Percentiles rank a stretch among this genome's conserved stretches.
Evolutionary conservation across 371 early-diverging fungal species (phyloP).

Genomic region (Conidiobolus incongruus): DNA sequence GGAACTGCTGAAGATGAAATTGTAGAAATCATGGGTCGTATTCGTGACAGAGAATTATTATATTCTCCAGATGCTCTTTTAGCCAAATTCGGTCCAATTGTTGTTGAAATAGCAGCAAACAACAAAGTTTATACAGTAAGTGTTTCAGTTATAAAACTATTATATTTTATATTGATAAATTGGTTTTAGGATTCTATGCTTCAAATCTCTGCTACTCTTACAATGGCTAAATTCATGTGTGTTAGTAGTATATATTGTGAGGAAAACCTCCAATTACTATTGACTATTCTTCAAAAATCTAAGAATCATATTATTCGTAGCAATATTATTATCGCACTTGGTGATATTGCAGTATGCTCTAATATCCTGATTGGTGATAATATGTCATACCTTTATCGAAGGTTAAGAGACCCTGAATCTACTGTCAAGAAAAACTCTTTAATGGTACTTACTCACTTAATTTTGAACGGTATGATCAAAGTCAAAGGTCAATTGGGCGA

Average conservation of each 20-base stretch:
- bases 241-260: slow-evolving; percentile 85
- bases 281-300: slow-evolving; percentile 69
- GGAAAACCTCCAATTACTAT: slow-evolving; percentile 63
- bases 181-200: slow-evolving; percentile 40
- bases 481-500: slow-evolving; percentile 93
- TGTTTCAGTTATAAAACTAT: neutral
- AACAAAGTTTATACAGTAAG: slow-evolving; percentile 55
- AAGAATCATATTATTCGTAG: slow-evolving; percentile 52
- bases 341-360: slow-evolving; percentile 90
- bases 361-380: slow-evolving; percentile 85
- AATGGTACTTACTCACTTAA: slow-evolving; percentile 92
- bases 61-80: slow-evolving; percentile 55
- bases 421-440: slow-evolving; percentile 82
- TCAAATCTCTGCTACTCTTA: slow-evolving; percentile 59
- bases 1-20: slow-evolving; percentile 90
- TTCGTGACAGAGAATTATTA: slow-evolving; percentile 80
- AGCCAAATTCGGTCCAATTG: slow-evolving; percentile 52
- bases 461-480: slow-evolving; percentile 95
- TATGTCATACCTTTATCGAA: slow-evolving; percentile 74
- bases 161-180: no score
- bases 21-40: slow-evolving; percentile 53
- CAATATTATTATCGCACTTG: slow-evolving; percentile 86
- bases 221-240: slow-evolving; percentile 90
- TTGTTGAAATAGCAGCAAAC: slow-evolving; percentile 56
- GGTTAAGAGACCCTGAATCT: slow-evolving; percentile 50